phyloP scores from a whole-genome alignment of 345 rosid species.

The Acer negundo region DNA sequence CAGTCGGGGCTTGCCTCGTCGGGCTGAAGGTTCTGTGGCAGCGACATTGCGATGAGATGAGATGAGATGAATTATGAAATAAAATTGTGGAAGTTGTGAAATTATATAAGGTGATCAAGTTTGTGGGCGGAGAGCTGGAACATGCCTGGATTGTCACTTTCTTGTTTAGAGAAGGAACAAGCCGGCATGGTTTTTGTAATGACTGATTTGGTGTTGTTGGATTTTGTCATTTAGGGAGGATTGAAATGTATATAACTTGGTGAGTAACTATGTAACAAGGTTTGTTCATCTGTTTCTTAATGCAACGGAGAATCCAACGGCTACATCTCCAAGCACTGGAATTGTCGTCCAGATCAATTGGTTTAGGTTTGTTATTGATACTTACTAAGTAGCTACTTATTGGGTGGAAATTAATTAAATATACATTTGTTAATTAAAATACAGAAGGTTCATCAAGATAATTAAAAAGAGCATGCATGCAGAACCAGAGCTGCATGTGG shows the following conservation, averaged over 20 bases:
- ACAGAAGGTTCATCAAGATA: no score
- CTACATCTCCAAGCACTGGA: constrained; percentile 16
- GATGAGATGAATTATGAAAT: no score
- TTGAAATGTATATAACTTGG: not conserved
- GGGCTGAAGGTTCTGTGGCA: constrained; percentile 42
- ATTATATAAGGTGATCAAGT: constrained; percentile 6
- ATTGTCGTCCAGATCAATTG: constrained; percentile 21
- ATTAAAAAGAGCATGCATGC: no score
- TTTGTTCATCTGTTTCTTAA: constrained; percentile 7
- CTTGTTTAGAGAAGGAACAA: constrained; percentile 3
- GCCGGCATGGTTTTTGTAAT: constrained; percentile 5
- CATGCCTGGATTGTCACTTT: constrained; percentile 16
- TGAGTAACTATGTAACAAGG: no score
- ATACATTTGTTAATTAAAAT: not conserved
- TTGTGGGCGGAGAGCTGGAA: constrained; percentile 5
- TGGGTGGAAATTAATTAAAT: not conserved
- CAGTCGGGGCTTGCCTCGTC: constrained; percentile 46
- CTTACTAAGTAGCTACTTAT: constrained; percentile 13
- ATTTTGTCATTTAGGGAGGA: not conserved
- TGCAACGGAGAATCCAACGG: constrained; percentile 32
- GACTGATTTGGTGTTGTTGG: not conserved
- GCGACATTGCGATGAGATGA: not conserved
- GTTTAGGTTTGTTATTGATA: constrained; percentile 15
- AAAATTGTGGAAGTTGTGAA: not conserved
- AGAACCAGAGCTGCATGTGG: no score